Evolutionary conservation across 1,284 basidiomycete species (phyloP), one percentile per base, ranked within the genome.

Genomic region (Cystobasidiaceae sp.): DNA sequence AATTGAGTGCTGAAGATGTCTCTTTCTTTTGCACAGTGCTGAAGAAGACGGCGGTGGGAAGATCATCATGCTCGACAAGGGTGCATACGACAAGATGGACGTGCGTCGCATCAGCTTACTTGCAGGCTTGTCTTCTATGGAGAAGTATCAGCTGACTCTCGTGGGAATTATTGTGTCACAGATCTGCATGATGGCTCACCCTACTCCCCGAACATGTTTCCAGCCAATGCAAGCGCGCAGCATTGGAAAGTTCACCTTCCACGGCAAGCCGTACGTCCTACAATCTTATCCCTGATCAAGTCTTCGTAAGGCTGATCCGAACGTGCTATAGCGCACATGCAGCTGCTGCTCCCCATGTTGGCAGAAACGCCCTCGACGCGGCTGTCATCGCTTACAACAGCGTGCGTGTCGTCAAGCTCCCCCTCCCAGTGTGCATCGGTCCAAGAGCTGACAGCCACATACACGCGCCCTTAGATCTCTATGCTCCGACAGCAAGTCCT

Each of bases 1-100:
- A 17, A 44, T 5, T 5, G n/a, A 44, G 7, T 19, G 43, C 19
- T 23, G 15, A n/a, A 19, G 43, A 44, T n/a, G 7, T 23, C 15
- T 19, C 15, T 5, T 5, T 7, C n/a, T 4, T 44, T n/a, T 17
- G 4, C 25, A n/a, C 43, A 44, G 43, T 7, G 90, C 87, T 13
- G 90, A 93, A 77, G 90, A 92, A 77, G 80, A 79, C n/a, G 88
- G 86, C 1, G 86, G 82, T 19, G 90, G 90, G 21, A 93, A 93
- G 77, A 80, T 86, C 58, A 79, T 81, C 41, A 78, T 93, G 28
- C 78, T 91, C 17, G 81, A 88, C 61, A 79, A 80, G 13, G 88
- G 87, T 41, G 89, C 82, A 21, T 91, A 90, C 77, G 76, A 83
- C 39, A 83, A 80, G 41, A 89, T 88, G 86, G 85, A 88, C 75